Evolutionary conservation across 306 rosid species (phyloP), one percentile per base, ranked within the genome.

Genomic region (Acacia acuminata): DNA sequence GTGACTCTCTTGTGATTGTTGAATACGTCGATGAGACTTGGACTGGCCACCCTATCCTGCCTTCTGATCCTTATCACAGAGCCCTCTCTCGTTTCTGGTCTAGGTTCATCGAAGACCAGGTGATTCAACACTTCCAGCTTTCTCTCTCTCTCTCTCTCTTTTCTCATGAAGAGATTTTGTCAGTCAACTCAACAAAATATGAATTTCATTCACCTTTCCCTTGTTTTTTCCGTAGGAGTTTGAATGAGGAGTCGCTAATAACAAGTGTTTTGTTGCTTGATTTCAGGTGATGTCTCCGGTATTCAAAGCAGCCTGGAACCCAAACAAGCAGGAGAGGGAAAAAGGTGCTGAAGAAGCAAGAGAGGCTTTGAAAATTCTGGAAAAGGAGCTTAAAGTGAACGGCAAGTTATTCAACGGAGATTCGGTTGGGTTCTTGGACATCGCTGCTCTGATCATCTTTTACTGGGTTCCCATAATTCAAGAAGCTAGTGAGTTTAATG

Each of bases 381-480:
- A 91, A 47, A 82, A 88, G 2, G 92, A 89, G 74, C 81, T 88
- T 12, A 82, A 76, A 25, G 85, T 17, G n/a, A 19, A 80, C n/a
- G 86, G 44, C 17, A 81, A 72, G 71, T 83, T 83, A 82, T 88
- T 85, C 50, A 83, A 82, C 20, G 91, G 91, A 73, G 87, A 81
- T 17, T 74, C 22, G 0, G 45, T 88, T n/a, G 72, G 82, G 6
- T 15, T 86, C 8, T 89, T 88, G 10, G 94, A 94, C 73, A 88
- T 94, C 61, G 90, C 81, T 4, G 90, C 77, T 4, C 38, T 43
- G 38, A 53, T 48, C 79, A 8, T 92, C 71, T 89, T 88, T 14
- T 85, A 36, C 44, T 90, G 94, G 98, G 73, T 87, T 9, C 88
- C 84, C 16, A 14, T 17, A 10, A 0, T 89, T 27, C 87, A 92